Evolutionary conservation across 2,329 filamentous ascomycete species (phyloP), one percentile per base, ranked within the genome.

Genomic region (Blastomyces gilchristii): DNA sequence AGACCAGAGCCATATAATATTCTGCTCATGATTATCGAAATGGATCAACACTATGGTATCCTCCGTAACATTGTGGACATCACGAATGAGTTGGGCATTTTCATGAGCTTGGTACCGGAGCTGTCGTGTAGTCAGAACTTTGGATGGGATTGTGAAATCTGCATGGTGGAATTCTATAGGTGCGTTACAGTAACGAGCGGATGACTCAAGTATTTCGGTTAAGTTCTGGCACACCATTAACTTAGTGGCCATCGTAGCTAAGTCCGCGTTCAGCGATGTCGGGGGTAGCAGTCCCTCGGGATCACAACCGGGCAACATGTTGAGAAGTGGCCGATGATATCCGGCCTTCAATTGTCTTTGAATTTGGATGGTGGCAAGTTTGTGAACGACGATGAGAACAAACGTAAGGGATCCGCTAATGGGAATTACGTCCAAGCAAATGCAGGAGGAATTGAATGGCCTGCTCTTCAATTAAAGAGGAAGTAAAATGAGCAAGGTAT

Each of bases 1-100:
- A 1, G 75, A 68, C 77, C 77, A 80, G 62, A 78, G 76, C 77
- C 76, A 79, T 14, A 72, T 59, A 5, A 79, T 72, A 34, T 68
- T 72, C 31, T 79, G 73, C 56, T 68, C 58, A 45, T 78, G 74
- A n/a, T 69, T 67, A 25, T 75, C 68, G 43, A 78, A 74, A 63
- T 78, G 73, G 3, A 71, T 41, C n/a, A 65, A 50, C 28, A 65
- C 34, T 34, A 64, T 43, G 28, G 60, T 56, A 28, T 63, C 43
- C 22, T 63, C 31, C 9, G 28, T 58, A 34, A 63, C 56, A 43
- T 58, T 16, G 8, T 34, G 58, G n/a, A 62, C 25, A 39, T 18
- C 31, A 58, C 54, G 53, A 25, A 63, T 58, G n/a, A 63, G 34
- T 12, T 16, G 31, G 18, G 62, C 57, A 47, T 63, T 63, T 16